Evolutionary conservation across 345 rosid species (phyloP).

Genomic region (Populus euphratica): DNA sequence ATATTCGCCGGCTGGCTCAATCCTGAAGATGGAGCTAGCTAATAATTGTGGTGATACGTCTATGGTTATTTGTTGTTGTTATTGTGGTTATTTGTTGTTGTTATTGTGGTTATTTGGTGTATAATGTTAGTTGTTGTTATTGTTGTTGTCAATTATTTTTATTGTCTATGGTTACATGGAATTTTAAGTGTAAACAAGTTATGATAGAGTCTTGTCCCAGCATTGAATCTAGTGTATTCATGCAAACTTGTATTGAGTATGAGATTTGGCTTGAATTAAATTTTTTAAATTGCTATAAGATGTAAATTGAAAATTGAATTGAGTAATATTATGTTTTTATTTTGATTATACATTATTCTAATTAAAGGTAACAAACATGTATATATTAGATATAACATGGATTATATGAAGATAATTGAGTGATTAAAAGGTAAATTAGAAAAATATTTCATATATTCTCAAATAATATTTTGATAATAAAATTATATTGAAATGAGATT

Average conservation of each 20-base stretch:
- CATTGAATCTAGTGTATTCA: neutral
- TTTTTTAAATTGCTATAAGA: neutral
- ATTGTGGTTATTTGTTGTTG: neutral
- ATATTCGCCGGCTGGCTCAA: slow-evolving; percentile 26
- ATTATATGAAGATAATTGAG: no score
- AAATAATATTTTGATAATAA: no score
- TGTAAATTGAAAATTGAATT: neutral
- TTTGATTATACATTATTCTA: no score
- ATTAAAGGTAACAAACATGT: no score
- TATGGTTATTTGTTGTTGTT: neutral
- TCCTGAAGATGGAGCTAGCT: slow-evolving; percentile 3
- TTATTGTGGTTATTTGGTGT: no score
- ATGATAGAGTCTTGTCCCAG: neutral
- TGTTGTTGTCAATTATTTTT: neutral
- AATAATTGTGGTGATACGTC: neutral
- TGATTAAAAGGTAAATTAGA: no score
- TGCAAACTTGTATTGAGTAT: neutral
- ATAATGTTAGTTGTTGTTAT: neutral
- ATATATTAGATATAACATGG: no score
- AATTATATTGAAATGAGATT: no score
- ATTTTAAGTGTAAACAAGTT: neutral
- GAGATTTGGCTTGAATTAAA: neutral
- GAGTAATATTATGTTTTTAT: no score
- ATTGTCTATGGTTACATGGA: neutral
- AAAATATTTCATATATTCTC: no score